phyloP scores from a whole-genome alignment of 1,284 basidiomycete species.

The Cryptococcus maquisensis region DNA sequence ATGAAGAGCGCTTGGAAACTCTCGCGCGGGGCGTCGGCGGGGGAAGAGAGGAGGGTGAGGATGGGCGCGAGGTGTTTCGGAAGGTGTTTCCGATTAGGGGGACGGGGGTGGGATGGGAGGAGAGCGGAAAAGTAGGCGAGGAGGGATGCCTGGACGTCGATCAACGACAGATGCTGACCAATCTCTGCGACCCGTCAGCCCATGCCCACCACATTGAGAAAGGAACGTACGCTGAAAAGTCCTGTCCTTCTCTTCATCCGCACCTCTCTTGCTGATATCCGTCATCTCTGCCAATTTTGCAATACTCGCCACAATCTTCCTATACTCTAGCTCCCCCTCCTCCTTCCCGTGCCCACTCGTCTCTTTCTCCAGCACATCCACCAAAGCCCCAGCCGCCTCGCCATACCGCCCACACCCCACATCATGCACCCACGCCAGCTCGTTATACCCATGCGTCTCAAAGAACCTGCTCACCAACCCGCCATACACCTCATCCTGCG shows the following conservation, averaged over 20 bases:
- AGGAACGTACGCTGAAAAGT: neutral
- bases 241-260: conserved; percentile 2
- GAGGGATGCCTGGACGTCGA: conserved; percentile 54
- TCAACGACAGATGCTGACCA: conserved; percentile 54
- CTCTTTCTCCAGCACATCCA: conserved; percentile 56
- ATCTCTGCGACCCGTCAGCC: conserved; percentile 31
- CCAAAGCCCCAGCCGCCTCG: conserved; percentile 62
- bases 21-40: conserved; percentile 7
- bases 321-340: conserved; percentile 25
- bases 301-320: conserved; percentile 80
- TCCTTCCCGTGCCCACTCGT: conserved; percentile 59
- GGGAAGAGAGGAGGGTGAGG: conserved; percentile 6
- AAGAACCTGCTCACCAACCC: conserved; percentile 73
- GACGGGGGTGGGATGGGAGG: neutral
- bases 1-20: conserved; percentile 21
- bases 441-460: conserved; percentile 57
- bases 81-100: neutral
- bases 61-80: neutral
- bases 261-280: conserved; percentile 54
- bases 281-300: conserved; percentile 83
- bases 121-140: conserved; percentile 17
- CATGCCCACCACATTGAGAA: neutral
- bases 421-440: conserved; percentile 87
- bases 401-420: conserved; percentile 66
- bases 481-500: conserved; percentile 62